Conservation (phyloP, 495 filamentous ascomycete genomes). For the Penicillium flavigenum region DNA sequence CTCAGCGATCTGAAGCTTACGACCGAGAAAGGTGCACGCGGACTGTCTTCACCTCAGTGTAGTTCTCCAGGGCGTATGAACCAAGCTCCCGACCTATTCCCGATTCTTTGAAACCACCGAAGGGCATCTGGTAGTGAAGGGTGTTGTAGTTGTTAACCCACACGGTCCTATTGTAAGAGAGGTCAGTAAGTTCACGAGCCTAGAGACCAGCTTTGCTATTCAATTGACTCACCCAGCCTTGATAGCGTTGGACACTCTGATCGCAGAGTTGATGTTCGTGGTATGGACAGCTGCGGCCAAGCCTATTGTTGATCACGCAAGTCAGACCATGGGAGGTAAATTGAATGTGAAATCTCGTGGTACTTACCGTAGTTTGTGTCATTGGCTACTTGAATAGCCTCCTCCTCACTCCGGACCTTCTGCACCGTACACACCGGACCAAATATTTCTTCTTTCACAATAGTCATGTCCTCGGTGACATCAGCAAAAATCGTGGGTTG, state of each 20-base stretch:
- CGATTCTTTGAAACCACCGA: slow-evolving; percentile 87
- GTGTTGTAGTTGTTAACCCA: slow-evolving; percentile 85
- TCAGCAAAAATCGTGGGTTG: slow-evolving; percentile 87
- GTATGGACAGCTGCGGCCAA: slow-evolving; percentile 85
- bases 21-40: slow-evolving; percentile 10
- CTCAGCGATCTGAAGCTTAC: background rate
- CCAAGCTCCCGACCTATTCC: slow-evolving; percentile 82
- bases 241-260: slow-evolving; percentile 70
- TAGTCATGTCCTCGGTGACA: slow-evolving; percentile 79
- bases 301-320: background rate
- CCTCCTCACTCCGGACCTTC: slow-evolving; percentile 76
- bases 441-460: slow-evolving; percentile 91
- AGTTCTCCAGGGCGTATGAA: slow-evolving; percentile 68
- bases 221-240: slow-evolving; percentile 56
- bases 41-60: slow-evolving; percentile 68
- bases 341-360: background rate
- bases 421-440: slow-evolving; percentile 81
- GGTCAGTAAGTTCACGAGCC: background rate
- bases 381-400: slow-evolving; percentile 71
- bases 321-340: background rate
- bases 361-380: slow-evolving; percentile 59
- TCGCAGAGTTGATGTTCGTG: slow-evolving; percentile 75
- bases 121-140: slow-evolving; percentile 62
- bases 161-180: slow-evolving; percentile 52
- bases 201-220: background rate